These are phyloP conservation scores for Phialocephala subalpina DNA, from an alignment of 2,329 filamentous ascomycete genomes.

Conservation along the genomic window DNA sequence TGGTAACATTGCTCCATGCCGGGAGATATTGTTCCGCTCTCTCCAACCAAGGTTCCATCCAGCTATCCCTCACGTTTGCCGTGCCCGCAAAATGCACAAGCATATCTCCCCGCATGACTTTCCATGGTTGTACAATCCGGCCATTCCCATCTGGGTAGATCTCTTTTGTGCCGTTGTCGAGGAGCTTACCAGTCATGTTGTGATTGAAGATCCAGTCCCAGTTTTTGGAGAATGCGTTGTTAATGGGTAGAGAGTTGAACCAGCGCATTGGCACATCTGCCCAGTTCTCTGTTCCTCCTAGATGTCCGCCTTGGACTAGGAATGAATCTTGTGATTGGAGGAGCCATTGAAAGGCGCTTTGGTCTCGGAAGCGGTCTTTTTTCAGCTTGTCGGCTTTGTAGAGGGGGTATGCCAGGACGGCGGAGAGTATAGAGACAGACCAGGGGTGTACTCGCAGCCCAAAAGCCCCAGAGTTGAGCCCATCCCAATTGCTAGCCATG, in stretches of 20 bases:
- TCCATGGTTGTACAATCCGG: not conserved
- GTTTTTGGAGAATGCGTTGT: not conserved
- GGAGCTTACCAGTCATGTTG: not conserved
- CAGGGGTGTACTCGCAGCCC: not conserved
- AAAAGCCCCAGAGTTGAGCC: conserved; percentile 2
- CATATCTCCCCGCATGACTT: conserved; percentile 10
- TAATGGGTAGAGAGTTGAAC: conserved; percentile 5
- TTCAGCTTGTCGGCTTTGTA: not conserved
- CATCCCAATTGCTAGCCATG: not conserved
- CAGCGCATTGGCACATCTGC: conserved; percentile 7
- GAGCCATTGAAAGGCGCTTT: conserved; percentile 6
- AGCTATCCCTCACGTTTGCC: not conserved
- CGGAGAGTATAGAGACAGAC: not conserved
- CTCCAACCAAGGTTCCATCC: conserved; percentile 1
- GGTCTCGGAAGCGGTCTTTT: not conserved
- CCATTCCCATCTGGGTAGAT: not conserved
- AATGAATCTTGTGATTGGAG: not conserved
- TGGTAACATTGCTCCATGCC: not conserved
- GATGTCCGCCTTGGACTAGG: not conserved
- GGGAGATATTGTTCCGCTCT: not conserved
- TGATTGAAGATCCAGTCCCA: conserved; percentile 8
- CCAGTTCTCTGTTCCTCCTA: conserved; percentile 4
- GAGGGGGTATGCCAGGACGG: not conserved
- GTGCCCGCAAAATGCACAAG: conserved; percentile 7
- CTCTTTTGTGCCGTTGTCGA: conserved; percentile 3